Evolutionary conservation across 257 asterid species (phyloP).

Genomic region (Solanum sitiens): DNA sequence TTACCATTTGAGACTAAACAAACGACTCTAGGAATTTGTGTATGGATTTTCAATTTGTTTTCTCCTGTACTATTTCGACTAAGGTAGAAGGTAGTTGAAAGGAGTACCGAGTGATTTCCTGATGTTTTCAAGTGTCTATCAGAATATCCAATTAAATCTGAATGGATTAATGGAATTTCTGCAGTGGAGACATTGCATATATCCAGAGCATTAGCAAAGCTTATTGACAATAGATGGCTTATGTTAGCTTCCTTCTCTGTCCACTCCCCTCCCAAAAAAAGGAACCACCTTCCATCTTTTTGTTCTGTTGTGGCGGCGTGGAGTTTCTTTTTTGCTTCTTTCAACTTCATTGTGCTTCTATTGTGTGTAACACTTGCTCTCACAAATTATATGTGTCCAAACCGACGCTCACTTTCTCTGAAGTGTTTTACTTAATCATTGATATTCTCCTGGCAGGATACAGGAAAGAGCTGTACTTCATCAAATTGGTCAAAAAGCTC

Average conservation of each 20-base stretch:
- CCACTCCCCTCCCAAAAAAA: not conserved
- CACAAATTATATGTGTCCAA: not conserved
- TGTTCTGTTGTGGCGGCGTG: not conserved
- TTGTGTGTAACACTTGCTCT: not conserved
- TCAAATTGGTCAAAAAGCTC: conserved; percentile 55
- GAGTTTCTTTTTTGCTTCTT: not conserved
- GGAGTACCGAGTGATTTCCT: not conserved
- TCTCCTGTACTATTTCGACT: not conserved
- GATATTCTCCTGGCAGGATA: conserved; percentile 42
- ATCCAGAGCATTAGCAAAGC: not conserved
- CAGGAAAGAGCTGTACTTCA: conserved; percentile 51
- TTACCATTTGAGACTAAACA: not conserved
- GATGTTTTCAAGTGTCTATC: not conserved
- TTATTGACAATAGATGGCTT: not conserved
- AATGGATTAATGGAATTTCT: not conserved
- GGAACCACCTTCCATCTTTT: not conserved
- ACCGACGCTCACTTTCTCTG: not conserved
- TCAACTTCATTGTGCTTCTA: not conserved
- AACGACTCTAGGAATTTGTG: not conserved
- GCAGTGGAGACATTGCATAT: not conserved
- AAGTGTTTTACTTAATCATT: not conserved
- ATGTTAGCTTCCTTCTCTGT: not conserved
- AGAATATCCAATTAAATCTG: not conserved
- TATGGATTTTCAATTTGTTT: not conserved
- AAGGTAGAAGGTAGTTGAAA: not conserved